A percentile compares a stretch with the other conserved stretches of the same genome.
Conservation (phyloP, 768 basidiomycete genomes). For the Lentinula guzmanii region DNA sequence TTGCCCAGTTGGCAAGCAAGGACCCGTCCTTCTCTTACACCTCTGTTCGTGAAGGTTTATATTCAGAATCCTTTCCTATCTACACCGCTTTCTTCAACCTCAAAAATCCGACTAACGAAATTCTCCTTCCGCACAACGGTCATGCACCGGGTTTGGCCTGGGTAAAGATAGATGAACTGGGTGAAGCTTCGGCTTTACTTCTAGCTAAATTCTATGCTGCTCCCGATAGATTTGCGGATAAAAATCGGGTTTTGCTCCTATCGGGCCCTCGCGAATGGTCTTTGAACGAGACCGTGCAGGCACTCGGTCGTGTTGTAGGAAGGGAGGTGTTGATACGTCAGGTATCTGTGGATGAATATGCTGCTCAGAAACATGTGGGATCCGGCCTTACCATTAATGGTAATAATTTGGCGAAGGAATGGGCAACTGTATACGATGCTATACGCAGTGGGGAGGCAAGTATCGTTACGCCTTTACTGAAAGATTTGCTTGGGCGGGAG, state of each 20-base stretch:
- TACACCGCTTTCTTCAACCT: background rate
- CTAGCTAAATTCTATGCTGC: background rate
- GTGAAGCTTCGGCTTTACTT: background rate
- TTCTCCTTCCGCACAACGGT: background rate
- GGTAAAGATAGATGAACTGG: slow-evolving; percentile 2
- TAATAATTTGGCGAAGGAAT: background rate
- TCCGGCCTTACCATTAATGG: background rate
- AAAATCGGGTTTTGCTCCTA: background rate
- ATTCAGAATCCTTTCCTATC: background rate
- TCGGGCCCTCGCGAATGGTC: slow-evolving; percentile 1
- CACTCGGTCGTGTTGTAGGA: background rate
- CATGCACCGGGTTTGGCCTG: background rate
- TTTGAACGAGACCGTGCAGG: background rate
- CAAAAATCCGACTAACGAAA: background rate
- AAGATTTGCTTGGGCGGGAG: background rate
- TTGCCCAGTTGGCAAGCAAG: background rate
- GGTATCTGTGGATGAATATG: background rate
- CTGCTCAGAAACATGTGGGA: background rate
- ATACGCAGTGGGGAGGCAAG: background rate
- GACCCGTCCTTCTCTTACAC: slow-evolving; percentile 1
- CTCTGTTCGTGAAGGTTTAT: background rate
- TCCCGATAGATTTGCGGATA: background rate
- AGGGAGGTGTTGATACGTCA: background rate
- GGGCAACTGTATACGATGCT: slow-evolving; percentile 3
- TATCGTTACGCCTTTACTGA: background rate